Evolutionary conservation across 768 basidiomycete genomes (phyloP).

Genomic region (Russula compacta): DNA sequence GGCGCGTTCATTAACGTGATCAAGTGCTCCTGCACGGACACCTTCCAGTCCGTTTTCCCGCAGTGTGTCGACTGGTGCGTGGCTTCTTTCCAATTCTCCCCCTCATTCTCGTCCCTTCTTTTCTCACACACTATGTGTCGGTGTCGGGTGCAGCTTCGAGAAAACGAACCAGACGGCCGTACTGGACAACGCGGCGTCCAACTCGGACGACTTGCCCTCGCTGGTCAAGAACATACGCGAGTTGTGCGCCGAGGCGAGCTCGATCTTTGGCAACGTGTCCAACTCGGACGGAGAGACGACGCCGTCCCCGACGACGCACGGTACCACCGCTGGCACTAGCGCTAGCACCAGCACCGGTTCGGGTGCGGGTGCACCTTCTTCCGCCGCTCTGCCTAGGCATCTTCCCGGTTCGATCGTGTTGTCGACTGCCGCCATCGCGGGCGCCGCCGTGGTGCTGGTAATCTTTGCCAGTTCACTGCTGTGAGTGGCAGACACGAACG

Average conservation of each 20-base stretch:
- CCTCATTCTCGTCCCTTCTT: neutral
- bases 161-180: conserved; percentile 48
- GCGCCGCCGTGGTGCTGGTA: neutral
- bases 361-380: neutral
- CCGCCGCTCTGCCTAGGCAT: neutral
- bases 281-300: conserved; percentile 35
- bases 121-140: too few relatives aligned
- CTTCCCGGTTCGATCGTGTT: neutral
- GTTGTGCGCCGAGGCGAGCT: conserved; percentile 43
- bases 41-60: conserved; percentile 40
- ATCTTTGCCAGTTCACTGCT: neutral
- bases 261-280: conserved; percentile 45
- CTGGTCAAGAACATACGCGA: conserved; percentile 42
- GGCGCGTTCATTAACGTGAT: conserved; percentile 54
- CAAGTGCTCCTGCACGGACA: conserved; percentile 50
- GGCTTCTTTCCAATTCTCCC: neutral
- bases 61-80: conserved; percentile 61
- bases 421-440: neutral
- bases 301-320: conserved; percentile 16
- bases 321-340: conserved; percentile 13
- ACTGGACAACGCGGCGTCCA: conserved; percentile 30
- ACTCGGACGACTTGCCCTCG: conserved; percentile 34
- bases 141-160: conserved; percentile 35
- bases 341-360: neutral
- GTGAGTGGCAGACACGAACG: neutral